phyloP scores from a whole-genome alignment of 768 basidiomycete species.

The Auriculariales sp. region DNA sequence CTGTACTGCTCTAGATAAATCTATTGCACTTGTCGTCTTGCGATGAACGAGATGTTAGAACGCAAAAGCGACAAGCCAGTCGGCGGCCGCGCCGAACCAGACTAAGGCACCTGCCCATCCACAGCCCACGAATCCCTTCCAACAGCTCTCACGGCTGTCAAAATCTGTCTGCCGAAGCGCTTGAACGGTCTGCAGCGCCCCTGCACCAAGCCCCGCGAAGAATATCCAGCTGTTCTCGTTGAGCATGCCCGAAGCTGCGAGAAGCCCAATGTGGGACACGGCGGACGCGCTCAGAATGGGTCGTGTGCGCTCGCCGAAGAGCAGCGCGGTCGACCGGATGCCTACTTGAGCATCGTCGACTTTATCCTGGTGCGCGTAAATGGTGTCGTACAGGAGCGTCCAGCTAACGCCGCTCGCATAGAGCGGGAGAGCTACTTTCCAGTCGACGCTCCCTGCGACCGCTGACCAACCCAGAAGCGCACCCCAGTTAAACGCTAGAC shows the following conservation, averaged over 20 bases:
- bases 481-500: constrained; percentile 96
- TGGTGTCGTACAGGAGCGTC: constrained; percentile 95
- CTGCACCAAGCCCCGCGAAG: constrained; percentile 62
- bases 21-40: too few species aligned
- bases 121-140: constrained; percentile 79
- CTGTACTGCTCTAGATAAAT: too few species aligned
- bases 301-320: constrained; percentile 69
- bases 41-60: too few species aligned
- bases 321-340: constrained; percentile 86
- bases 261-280: constrained; percentile 50
- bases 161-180: constrained; percentile 67
- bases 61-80: too few species aligned
- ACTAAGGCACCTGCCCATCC: constrained; percentile 82
- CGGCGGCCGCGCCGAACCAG: constrained; percentile 64
- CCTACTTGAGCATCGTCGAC: constrained; percentile 73
- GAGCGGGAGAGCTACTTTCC: constrained; percentile 71
- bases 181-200: constrained; percentile 61
- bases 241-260: constrained; percentile 67
- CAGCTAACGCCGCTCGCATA: constrained; percentile 84
- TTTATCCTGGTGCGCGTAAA: constrained; percentile 99
- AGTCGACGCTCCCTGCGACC: constrained; percentile 65
- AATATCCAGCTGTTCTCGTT: constrained; percentile 68
- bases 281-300: constrained; percentile 66
- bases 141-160: constrained; percentile 63
- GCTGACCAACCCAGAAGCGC: constrained; percentile 94